A percentile compares a stretch with the other conserved stretches of the same genome.
phyloP scores from a whole-genome alignment of 169 alveolate genomes.

The Sarcocystis neurona region DNA sequence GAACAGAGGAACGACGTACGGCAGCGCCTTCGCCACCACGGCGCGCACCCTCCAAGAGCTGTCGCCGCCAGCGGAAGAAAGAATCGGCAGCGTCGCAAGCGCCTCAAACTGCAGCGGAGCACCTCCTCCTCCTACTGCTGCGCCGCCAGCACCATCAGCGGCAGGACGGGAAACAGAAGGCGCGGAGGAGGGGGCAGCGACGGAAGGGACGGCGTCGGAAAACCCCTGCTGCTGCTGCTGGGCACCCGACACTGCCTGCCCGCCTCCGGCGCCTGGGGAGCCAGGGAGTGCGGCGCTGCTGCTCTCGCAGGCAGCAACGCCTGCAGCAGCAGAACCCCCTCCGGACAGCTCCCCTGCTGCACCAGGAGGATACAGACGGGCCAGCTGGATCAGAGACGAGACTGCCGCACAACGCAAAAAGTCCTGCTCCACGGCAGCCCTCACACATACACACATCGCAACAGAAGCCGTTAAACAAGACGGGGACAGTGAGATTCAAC shows the following conservation, averaged over 20 bases:
- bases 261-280: background rate
- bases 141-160: too few species aligned
- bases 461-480: too few species aligned
- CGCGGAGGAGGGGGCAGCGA: background rate
- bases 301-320: too few species aligned
- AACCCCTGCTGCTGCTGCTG: constrained; percentile 7
- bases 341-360: too few species aligned
- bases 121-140: too few species aligned
- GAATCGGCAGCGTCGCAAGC: background rate
- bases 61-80: background rate
- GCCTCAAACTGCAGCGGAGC: background rate
- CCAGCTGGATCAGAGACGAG: background rate
- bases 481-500: too few species aligned
- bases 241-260: background rate
- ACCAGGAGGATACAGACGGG: constrained; percentile 6
- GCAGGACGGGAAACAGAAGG: background rate
- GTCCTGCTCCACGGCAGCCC: too few species aligned
- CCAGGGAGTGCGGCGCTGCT: background rate
- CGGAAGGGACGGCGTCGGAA: background rate
- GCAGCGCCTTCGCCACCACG: constrained; percentile 15
- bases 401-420: constrained; percentile 47
- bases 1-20: background rate
- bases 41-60: constrained; percentile 46
- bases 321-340: too few species aligned
- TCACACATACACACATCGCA: too few species aligned